Evolutionary conservation across 1,139 yeast genomes (phyloP).

Genomic region (Lizanozyma gosingica): DNA sequence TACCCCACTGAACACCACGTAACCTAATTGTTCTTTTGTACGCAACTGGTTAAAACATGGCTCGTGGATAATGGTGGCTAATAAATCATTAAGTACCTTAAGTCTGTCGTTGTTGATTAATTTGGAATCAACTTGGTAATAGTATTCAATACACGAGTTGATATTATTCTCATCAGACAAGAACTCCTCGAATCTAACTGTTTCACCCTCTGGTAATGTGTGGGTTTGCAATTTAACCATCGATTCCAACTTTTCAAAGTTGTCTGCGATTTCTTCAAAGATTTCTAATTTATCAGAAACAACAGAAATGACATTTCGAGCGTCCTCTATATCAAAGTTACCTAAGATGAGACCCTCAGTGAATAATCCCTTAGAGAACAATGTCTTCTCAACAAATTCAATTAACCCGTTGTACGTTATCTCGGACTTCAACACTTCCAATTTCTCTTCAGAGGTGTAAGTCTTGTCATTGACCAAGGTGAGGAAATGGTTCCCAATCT

Average conservation of each 20-base stretch:
- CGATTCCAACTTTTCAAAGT: constrained; percentile 19
- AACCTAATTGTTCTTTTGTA: constrained; percentile 88
- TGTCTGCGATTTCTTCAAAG: constrained; percentile 29
- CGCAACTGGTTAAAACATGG: constrained; percentile 86
- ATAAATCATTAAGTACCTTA: constrained; percentile 49
- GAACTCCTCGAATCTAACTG: constrained; percentile 40
- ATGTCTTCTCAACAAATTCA: constrained; percentile 27
- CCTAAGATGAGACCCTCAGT: constrained; percentile 75
- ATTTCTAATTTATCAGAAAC: constrained; percentile 14
- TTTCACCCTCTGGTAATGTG: constrained; percentile 34
- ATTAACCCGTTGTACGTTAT: constrained; percentile 43
- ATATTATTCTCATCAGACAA: constrained; percentile 63
- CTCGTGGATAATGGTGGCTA: constrained; percentile 68
- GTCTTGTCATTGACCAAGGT: constrained; percentile 62
- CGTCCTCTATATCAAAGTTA: constrained; percentile 53
- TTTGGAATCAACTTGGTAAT: constrained; percentile 54
- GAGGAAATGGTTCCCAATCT: constrained; percentile 55
- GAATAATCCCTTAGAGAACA: constrained; percentile 43
- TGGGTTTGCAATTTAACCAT: constrained; percentile 20
- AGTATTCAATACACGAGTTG: constrained; percentile 79
- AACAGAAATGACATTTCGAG: constrained; percentile 21
- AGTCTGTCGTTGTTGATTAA: constrained; percentile 13
- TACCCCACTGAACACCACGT: constrained; percentile 77
- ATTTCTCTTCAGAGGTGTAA: constrained; percentile 57
- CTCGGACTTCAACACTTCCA: constrained; percentile 35